Conservation (phyloP, 148 eudicot species). For the Diospyros lotus region DNA sequence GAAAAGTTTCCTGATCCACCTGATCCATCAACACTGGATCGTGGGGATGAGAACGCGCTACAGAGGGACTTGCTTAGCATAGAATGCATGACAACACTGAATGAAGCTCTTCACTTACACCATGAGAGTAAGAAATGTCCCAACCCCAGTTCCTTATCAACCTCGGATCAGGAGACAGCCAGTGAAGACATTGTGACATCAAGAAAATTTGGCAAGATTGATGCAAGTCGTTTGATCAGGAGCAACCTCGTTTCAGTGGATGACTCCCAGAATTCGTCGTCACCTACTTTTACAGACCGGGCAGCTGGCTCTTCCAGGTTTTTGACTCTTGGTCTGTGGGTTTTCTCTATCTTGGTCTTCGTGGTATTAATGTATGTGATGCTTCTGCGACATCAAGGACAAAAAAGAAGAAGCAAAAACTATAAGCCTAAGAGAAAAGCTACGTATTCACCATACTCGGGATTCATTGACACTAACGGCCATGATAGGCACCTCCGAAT, state of each 20-base stretch:
- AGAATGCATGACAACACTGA: slow-evolving; percentile 68
- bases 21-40: slow-evolving; percentile 47
- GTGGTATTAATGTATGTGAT: slow-evolving; percentile 36
- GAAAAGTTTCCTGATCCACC: slow-evolving; percentile 93
- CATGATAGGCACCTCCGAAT: slow-evolving; percentile 37
- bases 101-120: slow-evolving; percentile 63
- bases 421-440: slow-evolving; percentile 58
- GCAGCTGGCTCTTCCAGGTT: slow-evolving; percentile 44
- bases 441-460: slow-evolving; percentile 34
- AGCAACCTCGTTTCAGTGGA: slow-evolving; percentile 16
- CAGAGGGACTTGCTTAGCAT: slow-evolving; percentile 74
- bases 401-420: slow-evolving; percentile 52
- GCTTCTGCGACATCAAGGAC: slow-evolving; percentile 41
- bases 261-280: slow-evolving; percentile 28
- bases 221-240: slow-evolving; percentile 17
- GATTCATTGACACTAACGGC: slow-evolving; percentile 37
- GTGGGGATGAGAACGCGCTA: slow-evolving; percentile 34
- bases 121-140: slow-evolving; percentile 58
- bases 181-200: slow-evolving; percentile 26
- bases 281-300: slow-evolving; percentile 26
- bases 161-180: slow-evolving; percentile 9
- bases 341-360: slow-evolving; percentile 51
- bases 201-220: slow-evolving; percentile 38
- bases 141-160: slow-evolving; percentile 31
- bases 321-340: slow-evolving; percentile 68